Conservation (phyloP, 163 green algal genomes). For the Prototheca wickerhamii region DNA sequence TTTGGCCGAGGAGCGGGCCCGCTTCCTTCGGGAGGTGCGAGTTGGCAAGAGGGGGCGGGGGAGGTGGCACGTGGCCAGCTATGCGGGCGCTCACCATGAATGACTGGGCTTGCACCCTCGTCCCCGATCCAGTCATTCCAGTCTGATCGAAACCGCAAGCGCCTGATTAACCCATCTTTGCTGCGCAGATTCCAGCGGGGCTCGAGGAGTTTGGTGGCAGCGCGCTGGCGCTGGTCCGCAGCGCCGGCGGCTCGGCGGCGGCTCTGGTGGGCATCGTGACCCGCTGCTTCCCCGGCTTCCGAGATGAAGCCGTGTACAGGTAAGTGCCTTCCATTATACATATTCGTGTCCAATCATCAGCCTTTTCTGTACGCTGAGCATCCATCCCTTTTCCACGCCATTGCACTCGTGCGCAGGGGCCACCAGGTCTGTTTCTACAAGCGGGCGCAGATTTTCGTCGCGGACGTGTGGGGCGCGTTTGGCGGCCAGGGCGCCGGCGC, state of each 20-base stretch:
- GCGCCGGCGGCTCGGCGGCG: constrained; percentile 48
- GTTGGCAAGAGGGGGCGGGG: not conserved
- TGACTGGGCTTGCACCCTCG: too few relatives aligned
- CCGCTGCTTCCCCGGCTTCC: constrained; percentile 71
- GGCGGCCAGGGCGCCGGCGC: constrained; percentile 54
- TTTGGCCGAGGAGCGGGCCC: constrained; percentile 61
- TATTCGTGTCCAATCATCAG: not conserved
- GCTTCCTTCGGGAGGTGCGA: constrained; percentile 66
- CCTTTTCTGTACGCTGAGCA: not conserved
- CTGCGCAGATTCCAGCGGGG: not conserved
- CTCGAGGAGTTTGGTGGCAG: constrained; percentile 20
- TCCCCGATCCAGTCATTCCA: too few relatives aligned
- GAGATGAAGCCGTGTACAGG: constrained; percentile 69
- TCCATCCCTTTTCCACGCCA: not conserved
- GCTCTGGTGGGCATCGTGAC: constrained; percentile 64
- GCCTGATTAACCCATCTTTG: too few relatives aligned
- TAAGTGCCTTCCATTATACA: constrained; percentile 4
- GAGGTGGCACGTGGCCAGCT: not conserved
- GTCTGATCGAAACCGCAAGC: too few relatives aligned
- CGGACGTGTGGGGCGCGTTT: constrained; percentile 71
- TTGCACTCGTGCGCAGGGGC: constrained; percentile 12
- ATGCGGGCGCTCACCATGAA: too few relatives aligned
- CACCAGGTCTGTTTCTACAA: constrained; percentile 88
- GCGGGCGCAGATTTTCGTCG: constrained; percentile 90
- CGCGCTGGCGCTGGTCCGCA: constrained; percentile 49